A percentile compares a stretch with the other conserved stretches of the same genome.
phyloP scores from a whole-genome alignment of 768 basidiomycete species.

The Stropharia rugosoannulata region DNA sequence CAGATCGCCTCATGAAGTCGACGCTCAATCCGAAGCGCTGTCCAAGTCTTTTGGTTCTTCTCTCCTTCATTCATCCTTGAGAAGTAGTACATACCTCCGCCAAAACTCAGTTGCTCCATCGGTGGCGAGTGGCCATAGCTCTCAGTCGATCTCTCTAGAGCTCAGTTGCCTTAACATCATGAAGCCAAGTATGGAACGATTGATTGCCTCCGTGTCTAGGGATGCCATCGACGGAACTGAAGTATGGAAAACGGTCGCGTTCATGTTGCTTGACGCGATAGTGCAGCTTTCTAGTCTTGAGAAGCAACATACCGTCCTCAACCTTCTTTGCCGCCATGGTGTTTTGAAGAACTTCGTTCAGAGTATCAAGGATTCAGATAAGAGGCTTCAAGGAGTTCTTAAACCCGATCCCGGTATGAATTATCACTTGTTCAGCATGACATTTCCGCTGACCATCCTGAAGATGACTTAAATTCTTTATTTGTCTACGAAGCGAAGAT shows the following conservation, averaged over 20 bases:
- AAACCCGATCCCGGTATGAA: slow-evolving; percentile 86
- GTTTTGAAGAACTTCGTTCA: slow-evolving; percentile 79
- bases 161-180: slow-evolving; percentile 64
- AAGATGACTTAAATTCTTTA: slow-evolving; percentile 86
- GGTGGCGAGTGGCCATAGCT: slow-evolving; percentile 15
- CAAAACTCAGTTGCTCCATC: slow-evolving; percentile 35
- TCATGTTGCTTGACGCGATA: slow-evolving; percentile 84
- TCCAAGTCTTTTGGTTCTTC: slow-evolving; percentile 26
- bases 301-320: slow-evolving; percentile 62
- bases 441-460: neutral
- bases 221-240: slow-evolving; percentile 95
- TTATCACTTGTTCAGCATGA: neutral
- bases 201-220: slow-evolving; percentile 73
- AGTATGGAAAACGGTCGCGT: slow-evolving; percentile 96
- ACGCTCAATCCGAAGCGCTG: slow-evolving; percentile 15
- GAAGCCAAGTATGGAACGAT: slow-evolving; percentile 66
- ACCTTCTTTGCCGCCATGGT: slow-evolving; percentile 67
- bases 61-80: slow-evolving; percentile 36
- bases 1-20: slow-evolving; percentile 29
- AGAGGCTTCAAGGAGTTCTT: slow-evolving; percentile 69
- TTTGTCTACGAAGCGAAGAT: slow-evolving; percentile 97
- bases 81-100: slow-evolving; percentile 38
- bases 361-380: slow-evolving; percentile 82
- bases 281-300: slow-evolving; percentile 70
- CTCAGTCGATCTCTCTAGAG: slow-evolving; percentile 42